Evolutionary conservation across 805 yeast genomes (phyloP).

Genomic region (Saccharomycopsis oosterbeekiorum): DNA sequence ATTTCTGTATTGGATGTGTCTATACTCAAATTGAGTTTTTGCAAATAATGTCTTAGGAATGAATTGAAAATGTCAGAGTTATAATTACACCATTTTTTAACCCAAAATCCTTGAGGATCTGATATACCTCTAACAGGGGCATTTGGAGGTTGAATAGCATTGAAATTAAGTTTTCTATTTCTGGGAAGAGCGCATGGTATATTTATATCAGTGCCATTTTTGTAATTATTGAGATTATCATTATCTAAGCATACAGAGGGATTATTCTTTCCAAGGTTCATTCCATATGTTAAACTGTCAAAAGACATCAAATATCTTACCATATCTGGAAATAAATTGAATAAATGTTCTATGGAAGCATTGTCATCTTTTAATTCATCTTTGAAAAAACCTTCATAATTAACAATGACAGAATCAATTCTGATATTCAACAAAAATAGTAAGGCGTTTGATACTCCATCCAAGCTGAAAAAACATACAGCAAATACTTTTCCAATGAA

Average conservation of each 20-base stretch:
- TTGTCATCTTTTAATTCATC: conserved; percentile 8
- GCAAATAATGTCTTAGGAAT: conserved; percentile 48
- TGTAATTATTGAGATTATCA: neutral
- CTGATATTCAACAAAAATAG: conserved; percentile 49
- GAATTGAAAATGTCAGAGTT: conserved; percentile 53
- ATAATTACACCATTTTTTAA: conserved; percentile 45
- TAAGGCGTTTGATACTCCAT: conserved; percentile 41
- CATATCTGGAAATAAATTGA: conserved; percentile 23
- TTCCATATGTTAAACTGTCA: conserved; percentile 24
- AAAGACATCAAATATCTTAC: conserved; percentile 27
- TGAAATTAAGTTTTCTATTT: conserved; percentile 19
- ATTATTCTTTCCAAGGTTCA: conserved; percentile 4
- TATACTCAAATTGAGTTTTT: conserved; percentile 16
- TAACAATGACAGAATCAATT: conserved; percentile 29
- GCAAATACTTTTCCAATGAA: conserved; percentile 59
- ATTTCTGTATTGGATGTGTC: conserved; percentile 1
- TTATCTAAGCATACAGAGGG: neutral
- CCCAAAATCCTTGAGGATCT: conserved; percentile 57
- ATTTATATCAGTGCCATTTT: neutral
- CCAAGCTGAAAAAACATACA: conserved; percentile 38
- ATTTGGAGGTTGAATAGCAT: conserved; percentile 32
- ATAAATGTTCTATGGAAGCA: neutral
- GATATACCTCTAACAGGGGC: conserved; percentile 34
- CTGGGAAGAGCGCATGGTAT: neutral
- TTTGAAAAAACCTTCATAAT: conserved; percentile 20